Evolutionary conservation across 306 rosid genomes (phyloP), one percentile per base, ranked within the genome.

Genomic region (Acacia acuminata): DNA sequence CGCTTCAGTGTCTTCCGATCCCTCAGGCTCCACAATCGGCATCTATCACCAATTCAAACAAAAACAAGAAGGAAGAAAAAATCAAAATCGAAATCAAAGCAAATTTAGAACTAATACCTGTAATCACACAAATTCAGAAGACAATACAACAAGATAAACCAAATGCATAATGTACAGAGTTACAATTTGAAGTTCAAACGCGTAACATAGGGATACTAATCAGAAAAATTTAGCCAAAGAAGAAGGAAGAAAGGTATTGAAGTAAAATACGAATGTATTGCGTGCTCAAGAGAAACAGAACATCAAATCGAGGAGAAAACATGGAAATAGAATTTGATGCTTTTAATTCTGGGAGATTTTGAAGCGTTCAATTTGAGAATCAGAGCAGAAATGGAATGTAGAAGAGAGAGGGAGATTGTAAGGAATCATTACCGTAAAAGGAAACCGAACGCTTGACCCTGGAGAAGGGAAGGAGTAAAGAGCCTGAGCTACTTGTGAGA

Each of bases 1-100:
- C 16, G 91, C 87, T 68, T 96, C 97, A 0, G 91, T 78, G 44
- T 93, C 98, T 83, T 76, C 96, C 0, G 78, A 76, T 9, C 83
- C 61, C 2, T 82, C 90, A 1, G 86, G 75, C 47, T 61, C 82
- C 40, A 74, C 87, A 79, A 78, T 82, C 36, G 91, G 92, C 98
- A 92, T 96, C 97, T 92, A 47, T 60, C 10, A 24, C 44, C 36
- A 71, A 24, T 44, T 24, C 27, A 44, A 69, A 38, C 19, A n/a
- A 25, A 43, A 71, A 71, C 40, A 7, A 22, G 0, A 58, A 58
- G 13, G 12, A 4, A 36, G n/a, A 3, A 8, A 8, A 10, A 48
- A 48, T 10, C 48, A 44, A 11, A 43, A 48, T 17, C 65, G 81
- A 51, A 70, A 45, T 32, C 73, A 36, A 10, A 68, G 6, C 16